phyloP scores from a whole-genome alignment of 306 rosid species.

The Quercus glauca region DNA sequence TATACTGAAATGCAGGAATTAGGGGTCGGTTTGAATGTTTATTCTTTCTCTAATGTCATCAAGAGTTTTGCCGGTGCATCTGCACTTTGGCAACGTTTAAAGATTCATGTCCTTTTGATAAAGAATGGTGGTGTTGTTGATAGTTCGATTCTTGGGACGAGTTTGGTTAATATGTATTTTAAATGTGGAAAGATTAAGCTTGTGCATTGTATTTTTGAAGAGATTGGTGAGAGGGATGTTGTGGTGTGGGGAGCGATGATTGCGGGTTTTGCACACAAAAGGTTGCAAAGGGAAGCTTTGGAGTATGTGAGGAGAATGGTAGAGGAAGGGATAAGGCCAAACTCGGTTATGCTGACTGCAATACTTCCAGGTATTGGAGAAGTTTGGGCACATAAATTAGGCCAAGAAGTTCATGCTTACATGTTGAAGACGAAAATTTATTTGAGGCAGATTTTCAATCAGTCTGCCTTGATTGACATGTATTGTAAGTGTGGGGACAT shows the following conservation, averaged over 20 bases:
- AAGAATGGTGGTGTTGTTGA: conserved; percentile 51
- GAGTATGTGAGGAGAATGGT: conserved; percentile 52
- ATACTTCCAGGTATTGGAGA: conserved; percentile 63
- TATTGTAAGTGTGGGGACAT: conserved; percentile 79
- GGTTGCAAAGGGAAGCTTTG: conserved; percentile 51
- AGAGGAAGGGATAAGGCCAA: conserved; percentile 43
- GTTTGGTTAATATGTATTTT: conserved; percentile 39
- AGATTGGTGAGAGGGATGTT: conserved; percentile 49
- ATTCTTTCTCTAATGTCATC: conserved; percentile 64
- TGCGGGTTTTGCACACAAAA: conserved; percentile 48
- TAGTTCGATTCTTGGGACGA: conserved; percentile 41
- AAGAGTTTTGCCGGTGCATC: conserved; percentile 72
- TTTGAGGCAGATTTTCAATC: conserved; percentile 47
- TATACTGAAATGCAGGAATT: conserved; percentile 51
- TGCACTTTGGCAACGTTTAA: conserved; percentile 60
- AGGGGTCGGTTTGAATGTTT: conserved; percentile 74
- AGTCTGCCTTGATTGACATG: conserved; percentile 79
- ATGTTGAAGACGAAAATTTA: conserved; percentile 60
- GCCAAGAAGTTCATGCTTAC: conserved; percentile 71
- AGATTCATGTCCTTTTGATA: conserved; percentile 61
- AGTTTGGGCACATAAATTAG: conserved; percentile 39
- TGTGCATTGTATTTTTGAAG: conserved; percentile 47
- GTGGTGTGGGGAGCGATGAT: conserved; percentile 71
- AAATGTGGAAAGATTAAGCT: conserved; percentile 51
- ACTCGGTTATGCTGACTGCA: conserved; percentile 41